Base-by-base conservation (phyloP, 805 yeast genomes). In the Nakazawaea molendinolei region DNA sequence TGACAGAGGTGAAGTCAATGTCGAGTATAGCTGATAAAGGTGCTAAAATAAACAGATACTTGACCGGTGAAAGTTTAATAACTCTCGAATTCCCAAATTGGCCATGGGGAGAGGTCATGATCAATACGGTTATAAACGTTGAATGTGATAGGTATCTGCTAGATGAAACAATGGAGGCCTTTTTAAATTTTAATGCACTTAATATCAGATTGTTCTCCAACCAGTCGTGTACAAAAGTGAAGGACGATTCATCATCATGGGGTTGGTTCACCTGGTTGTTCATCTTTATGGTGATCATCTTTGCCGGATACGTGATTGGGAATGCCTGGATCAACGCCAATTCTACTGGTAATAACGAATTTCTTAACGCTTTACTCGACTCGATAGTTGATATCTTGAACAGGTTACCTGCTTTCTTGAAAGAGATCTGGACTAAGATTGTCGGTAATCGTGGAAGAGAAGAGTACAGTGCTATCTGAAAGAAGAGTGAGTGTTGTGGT, bases 381-480 rank as follows among this genome's bases (percentile, higher is more conserved):
- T 73, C 82, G 31, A 62, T 76, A 28, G 59, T 71, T 28, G 83
- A 76, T 39, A 61, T 80, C 22, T 50, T 73, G 29, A 63, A 65
- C 18, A 76, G 79, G 1, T 56, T 79, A 34, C 92, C 92, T 5
- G 70, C 71, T 10, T 79, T 89, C 42, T 46, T 73, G 29, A 69
- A 64, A 44, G 95, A 89, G 58, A 67, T 89, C 4, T 61, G 76
- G 28, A 73, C 72, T 34, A 86, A 73, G 49, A 55, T 89, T 23
- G 67, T 79, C 36, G 80, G 89, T 16, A 60, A 68, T 36, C 61
- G 71, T 31, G 65, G 67, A 48, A 72, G 95, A 54, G 95, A 95
- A 19, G 97, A 95, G 14, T 90, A 92, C 56, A 79, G 95, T 52
- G 97, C 97, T 23, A 95, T 92, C 8, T 89, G 65, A 61, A 9